These are phyloP conservation scores for Pharnaceum exiguum DNA, from an alignment of 148 eudicot species.

Conservation along the genomic window DNA sequence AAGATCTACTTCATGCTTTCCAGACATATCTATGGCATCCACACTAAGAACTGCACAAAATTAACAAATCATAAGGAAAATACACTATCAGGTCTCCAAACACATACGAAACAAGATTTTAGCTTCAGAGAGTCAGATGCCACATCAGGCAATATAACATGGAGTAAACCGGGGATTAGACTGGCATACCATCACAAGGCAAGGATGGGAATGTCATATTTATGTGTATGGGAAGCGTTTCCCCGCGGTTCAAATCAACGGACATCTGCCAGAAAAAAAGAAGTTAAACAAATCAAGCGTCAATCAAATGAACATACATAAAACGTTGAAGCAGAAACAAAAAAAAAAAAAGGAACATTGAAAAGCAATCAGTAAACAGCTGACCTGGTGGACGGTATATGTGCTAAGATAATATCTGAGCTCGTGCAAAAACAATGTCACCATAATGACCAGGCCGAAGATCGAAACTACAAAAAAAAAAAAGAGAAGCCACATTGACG, in stretches of 20 bases:
- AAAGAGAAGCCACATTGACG: background rate
- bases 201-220: conserved; percentile 94
- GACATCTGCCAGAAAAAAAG: conserved; percentile 61
- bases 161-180: conserved; percentile 2
- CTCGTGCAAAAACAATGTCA: conserved; percentile 85
- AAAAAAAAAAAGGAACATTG: background rate
- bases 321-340: too few species aligned
- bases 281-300: conserved; percentile 1
- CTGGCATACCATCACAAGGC: conserved; percentile 86
- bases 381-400: conserved; percentile 87
- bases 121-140: background rate
- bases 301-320: background rate
- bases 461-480: conserved; percentile 60
- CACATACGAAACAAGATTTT: background rate
- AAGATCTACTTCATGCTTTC: conserved; percentile 99
- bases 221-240: conserved; percentile 97
- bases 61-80: background rate
- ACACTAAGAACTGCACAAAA: conserved; percentile 77
- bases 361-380: conserved; percentile 8
- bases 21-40: conserved; percentile 99
- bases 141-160: background rate
- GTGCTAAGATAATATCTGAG: conserved; percentile 81
- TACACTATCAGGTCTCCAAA: background rate
- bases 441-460: conserved; percentile 87
- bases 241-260: conserved; percentile 95